Conservation (phyloP, 495 filamentous ascomycete species). For the Aspergillus olivimuriae region DNA sequence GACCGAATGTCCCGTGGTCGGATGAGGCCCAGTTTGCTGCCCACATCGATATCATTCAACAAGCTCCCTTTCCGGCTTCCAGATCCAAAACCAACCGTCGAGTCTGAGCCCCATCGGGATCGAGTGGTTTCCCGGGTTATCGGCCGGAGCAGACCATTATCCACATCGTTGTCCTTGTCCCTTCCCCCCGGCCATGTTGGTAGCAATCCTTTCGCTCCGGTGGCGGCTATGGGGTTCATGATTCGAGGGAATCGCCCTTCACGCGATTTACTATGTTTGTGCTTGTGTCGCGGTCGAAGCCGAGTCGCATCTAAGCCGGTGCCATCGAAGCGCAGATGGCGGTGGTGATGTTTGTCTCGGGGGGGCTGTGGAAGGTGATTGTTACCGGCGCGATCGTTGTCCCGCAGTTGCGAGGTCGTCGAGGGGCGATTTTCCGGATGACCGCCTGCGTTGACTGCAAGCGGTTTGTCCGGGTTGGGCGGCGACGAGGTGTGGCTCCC, state of each 20-base stretch:
- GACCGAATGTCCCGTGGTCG: constrained; percentile 30
- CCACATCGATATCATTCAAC: constrained; percentile 24
- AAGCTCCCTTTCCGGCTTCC: constrained; percentile 30
- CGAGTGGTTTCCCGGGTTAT: constrained; percentile 26
- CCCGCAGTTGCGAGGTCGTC: neutral
- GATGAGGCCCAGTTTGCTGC: constrained; percentile 24
- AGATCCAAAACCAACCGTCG: constrained; percentile 17
- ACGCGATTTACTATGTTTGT: constrained; percentile 33
- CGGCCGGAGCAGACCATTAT: constrained; percentile 29
- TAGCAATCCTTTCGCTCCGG: constrained; percentile 28
- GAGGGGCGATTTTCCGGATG: too few species aligned
- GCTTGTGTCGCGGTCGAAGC: constrained; percentile 18
- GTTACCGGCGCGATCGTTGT: neutral
- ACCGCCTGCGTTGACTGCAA: constrained; percentile 12
- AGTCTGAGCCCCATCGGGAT: constrained; percentile 32
- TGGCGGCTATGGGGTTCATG: constrained; percentile 33
- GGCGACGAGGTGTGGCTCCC: constrained; percentile 10
- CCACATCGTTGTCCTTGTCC: constrained; percentile 31
- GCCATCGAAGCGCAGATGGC: constrained; percentile 17
- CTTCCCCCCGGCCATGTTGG: constrained; percentile 27
- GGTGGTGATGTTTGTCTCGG: constrained; percentile 12
- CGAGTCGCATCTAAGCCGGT: constrained; percentile 16
- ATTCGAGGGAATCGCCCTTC: constrained; percentile 30
- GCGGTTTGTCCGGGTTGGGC: constrained; percentile 12
- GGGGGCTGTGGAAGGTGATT: neutral